Evolutionary conservation across 2,329 filamentous ascomycete species (phyloP), one percentile per base, ranked within the genome.

Genomic region (Alternaria sp.): DNA sequence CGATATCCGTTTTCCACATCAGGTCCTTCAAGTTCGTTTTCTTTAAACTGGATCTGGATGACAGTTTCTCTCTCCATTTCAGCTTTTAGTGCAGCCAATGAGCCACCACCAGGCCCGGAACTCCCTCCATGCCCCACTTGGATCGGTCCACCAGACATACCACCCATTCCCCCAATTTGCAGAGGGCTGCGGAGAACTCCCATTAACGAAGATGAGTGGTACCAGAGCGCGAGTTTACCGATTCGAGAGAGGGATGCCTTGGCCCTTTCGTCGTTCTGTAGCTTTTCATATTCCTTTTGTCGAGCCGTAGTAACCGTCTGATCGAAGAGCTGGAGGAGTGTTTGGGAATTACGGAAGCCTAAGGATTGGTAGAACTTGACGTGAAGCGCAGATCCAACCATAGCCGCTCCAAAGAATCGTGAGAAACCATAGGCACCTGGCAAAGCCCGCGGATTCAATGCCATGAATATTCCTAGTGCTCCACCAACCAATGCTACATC

Each of bases 401-500:
- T 59, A 5, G 62, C 64, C 2, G 61, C 60, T 20, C 69, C 69
- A 5, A 71, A 27, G 36, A 69, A 64, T 4, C 69, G 63, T 12
- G 54, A 54, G 44, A 67, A 61, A 16, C 71, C 71, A 20, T 41
- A 52, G 18, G 44, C 62, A 14, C 65, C 68, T 14, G 64, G 68
- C 16, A 73, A 55, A 3, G 68, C 49, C 30, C 67, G 65, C 5
- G 58, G 61, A 14, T 65, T 67, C 11, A 69, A 38, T 11, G 65
- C 67, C 16, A 60, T 30, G 3, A 67, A 60, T 6, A 64, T 45
- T 14, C 65, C 68, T 18, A 66, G 49, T 8, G 44, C 60, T 34
- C 62, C 69, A 32, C 69, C 69, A 14, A 43, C 40, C 9, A 72
- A n/a, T 14, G 59, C 50, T 1, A 46, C 41, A 38, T 73, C 70